Percentiles rank a stretch among this genome's conserved stretches.
These are phyloP conservation scores for Tetrahymena malaccensis DNA, from an alignment of 73 alveolate species.

Conservation along the genomic window DNA sequence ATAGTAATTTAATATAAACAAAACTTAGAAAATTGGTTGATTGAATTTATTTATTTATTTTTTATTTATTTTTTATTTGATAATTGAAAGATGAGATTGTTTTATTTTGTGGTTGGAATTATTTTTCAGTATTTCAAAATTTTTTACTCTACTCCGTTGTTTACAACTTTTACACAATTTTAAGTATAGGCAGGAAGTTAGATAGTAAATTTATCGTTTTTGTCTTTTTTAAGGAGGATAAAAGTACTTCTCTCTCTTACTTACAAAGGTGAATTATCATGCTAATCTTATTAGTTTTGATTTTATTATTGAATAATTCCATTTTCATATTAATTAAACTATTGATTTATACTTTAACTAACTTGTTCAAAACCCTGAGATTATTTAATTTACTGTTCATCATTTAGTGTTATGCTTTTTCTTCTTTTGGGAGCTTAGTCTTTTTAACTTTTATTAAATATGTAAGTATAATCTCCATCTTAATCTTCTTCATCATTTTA, in stretches of 20 bases:
- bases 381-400: background rate
- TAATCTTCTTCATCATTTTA: background rate
- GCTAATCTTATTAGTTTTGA: background rate
- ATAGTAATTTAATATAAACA: background rate
- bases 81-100: too few relatives aligned
- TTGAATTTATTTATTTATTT: too few relatives aligned
- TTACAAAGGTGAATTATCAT: background rate
- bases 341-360: too few relatives aligned
- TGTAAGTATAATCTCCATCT: background rate
- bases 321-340: background rate
- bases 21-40: background rate
- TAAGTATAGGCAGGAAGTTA: background rate
- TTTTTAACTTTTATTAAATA: too few relatives aligned
- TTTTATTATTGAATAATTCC: background rate
- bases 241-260: background rate
- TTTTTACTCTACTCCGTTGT: background rate
- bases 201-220: background rate
- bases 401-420: background rate
- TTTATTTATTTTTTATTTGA: background rate
- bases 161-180: background rate
- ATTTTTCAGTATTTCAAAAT: background rate
- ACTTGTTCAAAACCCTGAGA: background rate
- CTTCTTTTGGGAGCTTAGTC: background rate
- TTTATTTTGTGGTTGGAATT: too few relatives aligned
- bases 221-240: background rate